phyloP scores from a whole-genome alignment of 2,329 filamentous ascomycete genomes.

The Rhexocercosporidium sp. region DNA sequence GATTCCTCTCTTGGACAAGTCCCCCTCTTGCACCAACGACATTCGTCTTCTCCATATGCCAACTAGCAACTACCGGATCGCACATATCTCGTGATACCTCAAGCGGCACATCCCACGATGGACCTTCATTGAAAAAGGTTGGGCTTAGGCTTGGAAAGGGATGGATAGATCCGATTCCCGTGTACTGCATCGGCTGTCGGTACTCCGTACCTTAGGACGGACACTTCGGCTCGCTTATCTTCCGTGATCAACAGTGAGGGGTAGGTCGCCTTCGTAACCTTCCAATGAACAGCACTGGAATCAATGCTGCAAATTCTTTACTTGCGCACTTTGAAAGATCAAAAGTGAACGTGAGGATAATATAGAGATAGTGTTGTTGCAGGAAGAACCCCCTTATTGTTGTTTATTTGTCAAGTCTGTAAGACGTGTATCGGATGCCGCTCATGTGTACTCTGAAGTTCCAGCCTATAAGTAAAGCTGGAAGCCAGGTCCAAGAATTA shows the following conservation, averaged over 20 bases:
- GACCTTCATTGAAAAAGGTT: background rate
- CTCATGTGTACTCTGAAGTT: too few relatives aligned
- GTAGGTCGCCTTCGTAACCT: background rate
- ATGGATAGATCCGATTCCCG: background rate
- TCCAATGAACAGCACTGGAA: background rate
- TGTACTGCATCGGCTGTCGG: background rate
- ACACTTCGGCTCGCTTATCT: background rate
- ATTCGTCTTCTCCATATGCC: background rate
- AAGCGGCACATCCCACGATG: background rate
- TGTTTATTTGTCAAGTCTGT: too few relatives aligned
- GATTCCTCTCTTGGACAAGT: background rate
- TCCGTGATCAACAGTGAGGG: conserved; percentile 6
- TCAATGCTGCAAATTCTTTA: background rate
- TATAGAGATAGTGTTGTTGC: too few relatives aligned
- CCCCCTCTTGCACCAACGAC: background rate
- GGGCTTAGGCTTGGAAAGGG: background rate
- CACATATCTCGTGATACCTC: background rate
- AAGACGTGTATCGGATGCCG: too few relatives aligned
- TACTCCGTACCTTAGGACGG: background rate
- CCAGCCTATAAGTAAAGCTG: too few relatives aligned
- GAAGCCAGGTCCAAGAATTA: too few relatives aligned
- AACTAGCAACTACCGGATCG: background rate
- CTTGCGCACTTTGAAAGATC: background rate
- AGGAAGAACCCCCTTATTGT: too few relatives aligned
- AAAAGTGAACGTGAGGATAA: background rate